Percentiles rank a stretch among this genome's conserved stretches.
These are phyloP conservation scores for Mrakia blollopis DNA, from an alignment of 768 basidiomycete species.

Conservation along the genomic window DNA sequence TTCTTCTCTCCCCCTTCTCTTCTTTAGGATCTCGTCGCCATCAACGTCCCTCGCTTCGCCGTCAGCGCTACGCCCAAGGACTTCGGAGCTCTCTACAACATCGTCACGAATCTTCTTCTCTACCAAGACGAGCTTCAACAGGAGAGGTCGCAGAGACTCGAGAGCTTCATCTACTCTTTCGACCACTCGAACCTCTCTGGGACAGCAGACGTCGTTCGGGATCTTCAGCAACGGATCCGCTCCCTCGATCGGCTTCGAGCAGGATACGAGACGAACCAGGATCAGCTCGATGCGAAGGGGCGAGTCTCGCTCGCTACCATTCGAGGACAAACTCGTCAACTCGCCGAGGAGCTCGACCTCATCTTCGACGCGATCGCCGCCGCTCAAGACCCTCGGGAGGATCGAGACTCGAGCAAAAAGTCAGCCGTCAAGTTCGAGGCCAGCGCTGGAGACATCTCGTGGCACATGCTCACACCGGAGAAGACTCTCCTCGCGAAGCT, in stretches of 20 bases:
- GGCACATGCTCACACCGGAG: conserved; percentile 75
- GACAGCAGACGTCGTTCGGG: conserved; percentile 38
- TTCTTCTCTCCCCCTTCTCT: background rate
- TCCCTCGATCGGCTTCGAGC: conserved; percentile 47
- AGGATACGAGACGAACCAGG: conserved; percentile 44
- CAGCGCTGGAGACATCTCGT: conserved; percentile 78
- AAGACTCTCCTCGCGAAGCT: conserved; percentile 72
- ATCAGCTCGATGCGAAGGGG: conserved; percentile 45
- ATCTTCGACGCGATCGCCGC: conserved; percentile 71
- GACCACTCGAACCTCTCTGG: conserved; percentile 32
- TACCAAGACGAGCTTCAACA: conserved; percentile 66
- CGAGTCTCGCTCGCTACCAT: conserved; percentile 57
- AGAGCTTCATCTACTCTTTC: conserved; percentile 30
- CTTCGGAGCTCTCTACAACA: conserved; percentile 56
- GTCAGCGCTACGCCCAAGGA: conserved; percentile 77
- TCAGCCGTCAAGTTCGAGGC: conserved; percentile 76
- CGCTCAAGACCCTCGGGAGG: conserved; percentile 61
- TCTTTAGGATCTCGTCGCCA: conserved; percentile 67
- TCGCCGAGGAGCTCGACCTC: conserved; percentile 72
- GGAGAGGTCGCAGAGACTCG: conserved; percentile 25
- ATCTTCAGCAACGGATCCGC: conserved; percentile 66
- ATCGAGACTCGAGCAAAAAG: conserved; percentile 49
- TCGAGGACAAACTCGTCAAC: conserved; percentile 64
- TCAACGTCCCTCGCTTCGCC: conserved; percentile 79
- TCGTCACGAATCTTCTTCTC: conserved; percentile 80